Percentiles rank a stretch among this genome's conserved stretches.
phyloP scores from a whole-genome alignment of 225 moss, liverwort and hornwort genomes.

The Pseudoscleropodium purum region DNA sequence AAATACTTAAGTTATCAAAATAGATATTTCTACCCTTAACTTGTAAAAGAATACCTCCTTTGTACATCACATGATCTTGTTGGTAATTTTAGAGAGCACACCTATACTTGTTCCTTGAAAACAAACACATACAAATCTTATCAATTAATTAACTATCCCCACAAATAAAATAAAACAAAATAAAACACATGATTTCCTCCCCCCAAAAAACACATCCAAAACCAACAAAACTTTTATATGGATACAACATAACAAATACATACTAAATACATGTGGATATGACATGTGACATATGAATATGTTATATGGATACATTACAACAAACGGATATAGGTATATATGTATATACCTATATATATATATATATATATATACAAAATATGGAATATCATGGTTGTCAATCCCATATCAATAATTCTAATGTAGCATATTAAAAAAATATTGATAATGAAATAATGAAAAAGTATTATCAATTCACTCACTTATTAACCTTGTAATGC shows the following conservation, averaged over 20 bases:
- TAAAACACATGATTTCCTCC: fast-evolving
- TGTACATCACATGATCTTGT: background rate
- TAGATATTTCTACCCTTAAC: too few species aligned
- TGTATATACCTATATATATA: too few species aligned
- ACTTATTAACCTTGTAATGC: fast-evolving
- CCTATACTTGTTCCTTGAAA: too few species aligned
- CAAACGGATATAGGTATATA: fast-evolving
- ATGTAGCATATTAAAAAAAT: background rate
- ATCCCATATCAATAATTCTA: background rate
- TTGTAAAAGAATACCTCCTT: background rate
- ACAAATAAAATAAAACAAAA: background rate
- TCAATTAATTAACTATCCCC: background rate
- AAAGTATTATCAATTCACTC: background rate
- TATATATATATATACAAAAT: fast-evolving
- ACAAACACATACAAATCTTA: background rate
- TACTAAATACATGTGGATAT: too few species aligned
- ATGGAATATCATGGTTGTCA: fast-evolving
- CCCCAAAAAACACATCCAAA: background rate
- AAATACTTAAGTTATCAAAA: too few species aligned
- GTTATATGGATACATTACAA: fast-evolving
- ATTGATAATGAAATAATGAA: background rate
- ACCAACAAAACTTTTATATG: background rate
- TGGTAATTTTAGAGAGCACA: background rate
- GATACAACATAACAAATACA: background rate
- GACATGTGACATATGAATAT: background rate